A percentile compares a stretch with the other conserved stretches of the same genome.
Conservation (phyloP, 2,329 filamentous ascomycete species). For the Aspergillus sp. region DNA sequence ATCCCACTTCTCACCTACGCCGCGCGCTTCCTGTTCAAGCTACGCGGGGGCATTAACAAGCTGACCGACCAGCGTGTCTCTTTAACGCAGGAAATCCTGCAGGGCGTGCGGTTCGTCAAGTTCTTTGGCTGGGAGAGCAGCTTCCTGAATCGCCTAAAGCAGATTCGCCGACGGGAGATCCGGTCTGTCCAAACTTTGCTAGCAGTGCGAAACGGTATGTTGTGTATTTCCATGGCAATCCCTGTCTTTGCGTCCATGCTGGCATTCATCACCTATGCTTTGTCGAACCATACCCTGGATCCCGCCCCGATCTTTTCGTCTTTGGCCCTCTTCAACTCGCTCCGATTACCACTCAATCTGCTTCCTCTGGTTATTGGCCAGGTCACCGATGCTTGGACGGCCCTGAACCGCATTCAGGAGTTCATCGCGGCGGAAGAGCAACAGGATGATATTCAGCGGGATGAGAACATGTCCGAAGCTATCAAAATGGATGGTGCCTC, state of each 20-base stretch:
- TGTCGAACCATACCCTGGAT: conserved; percentile 65
- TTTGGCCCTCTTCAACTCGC: conserved; percentile 85
- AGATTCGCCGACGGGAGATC: conserved; percentile 75
- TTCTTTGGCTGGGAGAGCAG: conserved; percentile 92
- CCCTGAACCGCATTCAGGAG: conserved; percentile 80
- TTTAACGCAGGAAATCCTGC: conserved; percentile 85
- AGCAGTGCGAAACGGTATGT: conserved; percentile 77
- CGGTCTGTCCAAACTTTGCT: conserved; percentile 73
- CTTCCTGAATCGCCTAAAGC: conserved; percentile 74
- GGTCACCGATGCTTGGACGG: conserved; percentile 84
- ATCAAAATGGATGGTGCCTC: conserved; percentile 70
- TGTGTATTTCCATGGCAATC: conserved; percentile 58
- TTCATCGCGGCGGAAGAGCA: conserved; percentile 85
- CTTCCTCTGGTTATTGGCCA: conserved; percentile 86
- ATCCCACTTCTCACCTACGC: conserved; percentile 75
- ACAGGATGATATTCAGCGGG: conserved; percentile 65
- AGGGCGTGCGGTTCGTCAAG: conserved; percentile 89
- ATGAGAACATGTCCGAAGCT: conserved; percentile 53
- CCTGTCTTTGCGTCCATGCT: conserved; percentile 96
- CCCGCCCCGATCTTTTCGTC: conserved; percentile 89
- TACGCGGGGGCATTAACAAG: conserved; percentile 81
- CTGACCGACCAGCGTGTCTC: conserved; percentile 89
- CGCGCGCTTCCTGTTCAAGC: conserved; percentile 72
- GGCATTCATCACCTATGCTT: conserved; percentile 77
- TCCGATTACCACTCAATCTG: conserved; percentile 86